Evolutionary conservation across 179 eudicot genomes (phyloP).

Genomic region (Sideroxylon spinosum): DNA sequence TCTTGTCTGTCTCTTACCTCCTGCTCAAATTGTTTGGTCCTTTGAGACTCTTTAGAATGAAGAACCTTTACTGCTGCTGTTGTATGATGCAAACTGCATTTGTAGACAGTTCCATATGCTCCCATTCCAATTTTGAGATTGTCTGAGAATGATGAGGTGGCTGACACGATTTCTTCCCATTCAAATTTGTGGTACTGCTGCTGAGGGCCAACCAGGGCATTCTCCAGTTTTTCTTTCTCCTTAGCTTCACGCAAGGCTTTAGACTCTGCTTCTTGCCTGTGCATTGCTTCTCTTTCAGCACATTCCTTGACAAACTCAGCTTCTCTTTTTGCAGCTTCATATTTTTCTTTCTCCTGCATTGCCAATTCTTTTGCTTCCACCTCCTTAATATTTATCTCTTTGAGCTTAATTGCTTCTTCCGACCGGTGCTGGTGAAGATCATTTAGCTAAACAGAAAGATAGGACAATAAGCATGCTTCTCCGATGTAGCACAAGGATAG

Average conservation of each 20-base stretch:
- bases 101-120: slow-evolving; percentile 76
- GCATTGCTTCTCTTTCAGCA: slow-evolving; percentile 56
- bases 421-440: slow-evolving; percentile 50
- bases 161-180: slow-evolving; percentile 75
- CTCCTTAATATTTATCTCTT: slow-evolving; percentile 49
- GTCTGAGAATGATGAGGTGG: slow-evolving; percentile 60
- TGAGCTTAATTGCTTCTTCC: slow-evolving; percentile 62
- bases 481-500: too few species aligned
- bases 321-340: slow-evolving; percentile 61
- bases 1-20: slow-evolving; percentile 44
- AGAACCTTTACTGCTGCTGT: slow-evolving; percentile 83
- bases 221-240: slow-evolving; percentile 65
- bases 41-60: slow-evolving; percentile 51
- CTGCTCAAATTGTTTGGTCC: slow-evolving; percentile 62
- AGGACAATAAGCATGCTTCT: slow-evolving; percentile 14
- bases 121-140: slow-evolving; percentile 75
- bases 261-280: slow-evolving; percentile 63
- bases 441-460: slow-evolving; percentile 43
- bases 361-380: slow-evolving; percentile 63
- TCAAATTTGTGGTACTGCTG: slow-evolving; percentile 56
- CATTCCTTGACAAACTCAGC: slow-evolving; percentile 46
- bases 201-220: slow-evolving; percentile 37
- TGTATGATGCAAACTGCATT: slow-evolving; percentile 76
- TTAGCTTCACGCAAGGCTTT: slow-evolving; percentile 53
- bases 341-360: slow-evolving; percentile 48